phyloP scores from a whole-genome alignment of 345 rosid species.

The Citrus medica region DNA sequence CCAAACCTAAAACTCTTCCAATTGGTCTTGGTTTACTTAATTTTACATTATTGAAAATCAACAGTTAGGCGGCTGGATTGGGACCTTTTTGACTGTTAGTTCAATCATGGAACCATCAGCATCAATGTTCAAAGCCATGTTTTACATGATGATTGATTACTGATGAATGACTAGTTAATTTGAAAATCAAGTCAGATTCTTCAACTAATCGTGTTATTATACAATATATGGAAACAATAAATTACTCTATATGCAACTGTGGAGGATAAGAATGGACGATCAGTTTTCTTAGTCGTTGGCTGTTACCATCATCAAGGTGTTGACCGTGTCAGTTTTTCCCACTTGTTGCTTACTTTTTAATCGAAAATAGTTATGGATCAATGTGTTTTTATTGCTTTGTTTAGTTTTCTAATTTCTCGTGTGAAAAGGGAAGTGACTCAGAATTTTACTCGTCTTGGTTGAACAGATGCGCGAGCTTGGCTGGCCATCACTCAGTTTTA shows the following conservation, averaged over 20 bases:
- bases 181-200: neutral
- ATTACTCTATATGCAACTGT: neutral
- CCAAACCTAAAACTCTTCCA: no score
- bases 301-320: neutral
- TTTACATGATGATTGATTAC: neutral
- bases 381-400: neutral
- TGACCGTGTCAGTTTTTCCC: conserved; percentile 6
- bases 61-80: neutral
- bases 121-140: neutral
- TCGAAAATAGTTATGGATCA: neutral
- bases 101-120: neutral
- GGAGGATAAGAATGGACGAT: neutral
- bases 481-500: conserved; percentile 4
- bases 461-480: conserved; percentile 16
- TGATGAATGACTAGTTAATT: neutral
- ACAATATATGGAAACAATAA: neutral
- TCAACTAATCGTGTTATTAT: neutral
- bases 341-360: conserved; percentile 21
- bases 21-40: neutral
- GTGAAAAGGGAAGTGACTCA: conserved; percentile 11
- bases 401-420: neutral
- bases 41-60: neutral
- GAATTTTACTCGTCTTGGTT: conserved; percentile 20
- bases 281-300: neutral
- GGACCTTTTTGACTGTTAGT: neutral